A percentile compares a stretch with the other conserved stretches of the same genome.
phyloP scores from a whole-genome alignment of 2,329 filamentous ascomycete species.

The Colletotrichum limetticola region DNA sequence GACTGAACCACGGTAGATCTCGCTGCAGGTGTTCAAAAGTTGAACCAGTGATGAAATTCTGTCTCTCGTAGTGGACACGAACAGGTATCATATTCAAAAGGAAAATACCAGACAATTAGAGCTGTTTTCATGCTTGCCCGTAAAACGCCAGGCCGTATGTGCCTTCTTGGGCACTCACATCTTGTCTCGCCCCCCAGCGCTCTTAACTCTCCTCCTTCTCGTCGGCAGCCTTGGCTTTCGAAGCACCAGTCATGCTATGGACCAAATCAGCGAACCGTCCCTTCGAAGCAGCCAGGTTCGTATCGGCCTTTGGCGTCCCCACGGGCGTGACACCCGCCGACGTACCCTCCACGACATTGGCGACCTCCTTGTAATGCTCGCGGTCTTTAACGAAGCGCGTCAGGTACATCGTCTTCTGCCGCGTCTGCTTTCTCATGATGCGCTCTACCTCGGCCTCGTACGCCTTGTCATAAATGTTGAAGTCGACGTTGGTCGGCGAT shows the following conservation, averaged over 20 bases:
- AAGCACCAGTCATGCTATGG: conserved; percentile 22
- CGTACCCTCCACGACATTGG: conserved; percentile 48
- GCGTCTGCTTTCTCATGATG: conserved; percentile 63
- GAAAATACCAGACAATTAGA: background rate
- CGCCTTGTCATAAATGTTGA: conserved; percentile 88
- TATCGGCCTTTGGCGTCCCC: conserved; percentile 35
- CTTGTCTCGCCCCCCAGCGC: background rate
- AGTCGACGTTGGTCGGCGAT: conserved; percentile 85
- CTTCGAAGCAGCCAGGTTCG: conserved; percentile 14
- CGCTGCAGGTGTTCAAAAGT: background rate
- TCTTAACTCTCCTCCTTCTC: conserved; percentile 5
- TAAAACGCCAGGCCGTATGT: conserved; percentile 13
- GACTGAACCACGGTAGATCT: background rate
- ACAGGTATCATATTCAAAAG: conserved; percentile 28
- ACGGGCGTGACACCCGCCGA: conserved; percentile 21
- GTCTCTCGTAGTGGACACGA: background rate
- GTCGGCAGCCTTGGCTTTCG: background rate
- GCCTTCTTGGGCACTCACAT: background rate
- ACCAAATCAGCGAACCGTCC: conserved; percentile 33
- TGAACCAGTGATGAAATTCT: background rate
- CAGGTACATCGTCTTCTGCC: conserved; percentile 58
- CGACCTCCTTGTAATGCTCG: conserved; percentile 50
- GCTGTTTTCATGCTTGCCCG: background rate
- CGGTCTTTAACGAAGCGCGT: conserved; percentile 60
- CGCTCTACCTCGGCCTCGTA: conserved; percentile 85